A percentile compares a stretch with the other conserved stretches of the same genome.
Conservation (phyloP, 306 rosid genomes). For the Vigna reflexopilosa region DNA sequence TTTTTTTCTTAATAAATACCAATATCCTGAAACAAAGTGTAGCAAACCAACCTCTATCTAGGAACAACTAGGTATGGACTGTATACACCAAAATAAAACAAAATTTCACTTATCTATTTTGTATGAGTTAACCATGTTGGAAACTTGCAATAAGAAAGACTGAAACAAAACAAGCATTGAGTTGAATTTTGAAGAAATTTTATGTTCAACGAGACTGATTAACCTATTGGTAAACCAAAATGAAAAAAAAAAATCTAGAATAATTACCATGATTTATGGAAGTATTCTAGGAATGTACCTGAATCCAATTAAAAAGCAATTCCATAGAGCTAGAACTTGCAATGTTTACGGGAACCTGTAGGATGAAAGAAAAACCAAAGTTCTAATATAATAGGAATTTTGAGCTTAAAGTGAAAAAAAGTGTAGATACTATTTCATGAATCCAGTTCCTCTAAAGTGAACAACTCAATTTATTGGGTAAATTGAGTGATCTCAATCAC, state of each 20-base stretch:
- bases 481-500: background rate
- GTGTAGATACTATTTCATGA: background rate
- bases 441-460: background rate
- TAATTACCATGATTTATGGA: slow-evolving; percentile 20
- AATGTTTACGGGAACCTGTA: slow-evolving; percentile 57
- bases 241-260: slow-evolving; percentile 4
- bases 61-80: background rate
- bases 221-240: background rate
- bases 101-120: slow-evolving; percentile 19
- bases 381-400: slow-evolving; percentile 14
- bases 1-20: background rate
- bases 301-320: slow-evolving; percentile 82
- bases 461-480: background rate
- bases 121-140: background rate
- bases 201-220: background rate
- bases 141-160: background rate
- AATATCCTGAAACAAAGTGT: background rate
- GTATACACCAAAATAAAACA: background rate
- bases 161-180: slow-evolving; percentile 22
- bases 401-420: slow-evolving; percentile 24
- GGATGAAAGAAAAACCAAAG: slow-evolving; percentile 35
- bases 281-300: slow-evolving; percentile 59
- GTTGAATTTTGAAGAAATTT: slow-evolving; percentile 26
- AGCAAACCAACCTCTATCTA: slow-evolving; percentile 1
- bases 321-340: slow-evolving; percentile 66